phyloP scores from a whole-genome alignment of 345 rosid genomes.

The Rhodamnia argentea region DNA sequence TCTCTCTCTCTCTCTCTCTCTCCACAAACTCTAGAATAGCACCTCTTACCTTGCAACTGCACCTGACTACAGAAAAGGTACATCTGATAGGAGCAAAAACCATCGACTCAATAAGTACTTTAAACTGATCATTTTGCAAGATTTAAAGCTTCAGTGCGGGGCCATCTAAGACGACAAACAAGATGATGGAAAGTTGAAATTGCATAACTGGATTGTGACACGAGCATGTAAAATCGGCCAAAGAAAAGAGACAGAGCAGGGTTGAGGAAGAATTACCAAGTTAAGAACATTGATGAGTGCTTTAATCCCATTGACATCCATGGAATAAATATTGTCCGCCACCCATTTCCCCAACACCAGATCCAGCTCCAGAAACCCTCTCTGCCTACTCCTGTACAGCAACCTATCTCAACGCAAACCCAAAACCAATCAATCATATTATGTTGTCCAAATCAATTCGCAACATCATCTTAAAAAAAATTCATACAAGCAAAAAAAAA shows the following conservation, averaged over 20 bases:
- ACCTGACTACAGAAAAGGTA: not conserved
- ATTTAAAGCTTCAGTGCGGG: not conserved
- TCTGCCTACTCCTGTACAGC: conserved; percentile 88
- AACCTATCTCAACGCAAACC: conserved; percentile 21
- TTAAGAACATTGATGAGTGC: conserved; percentile 76
- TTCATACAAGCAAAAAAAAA: not conserved
- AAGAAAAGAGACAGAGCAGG: not conserved
- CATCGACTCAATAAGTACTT: not conserved
- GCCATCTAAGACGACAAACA: not conserved
- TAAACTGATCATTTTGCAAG: not conserved
- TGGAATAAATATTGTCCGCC: conserved; percentile 54
- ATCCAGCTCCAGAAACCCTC: conserved; percentile 93
- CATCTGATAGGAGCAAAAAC: not conserved
- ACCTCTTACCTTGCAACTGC: not conserved
- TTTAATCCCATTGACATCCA: conserved; percentile 65
- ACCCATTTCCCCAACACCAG: conserved; percentile 93
- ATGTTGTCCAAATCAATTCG: not conserved
- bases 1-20: not conserved
- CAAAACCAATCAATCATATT: not conserved
- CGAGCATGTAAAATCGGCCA: not conserved
- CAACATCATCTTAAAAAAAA: not conserved
- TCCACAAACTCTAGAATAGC: not conserved
- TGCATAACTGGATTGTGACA: not conserved
- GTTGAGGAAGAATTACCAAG: conserved; percentile 33
- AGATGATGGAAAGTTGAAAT: not conserved